Percentiles rank a stretch among this genome's conserved stretches.
Conservation (phyloP, 2,329 filamentous ascomycete species). For the Fusarium mangiferae region DNA sequence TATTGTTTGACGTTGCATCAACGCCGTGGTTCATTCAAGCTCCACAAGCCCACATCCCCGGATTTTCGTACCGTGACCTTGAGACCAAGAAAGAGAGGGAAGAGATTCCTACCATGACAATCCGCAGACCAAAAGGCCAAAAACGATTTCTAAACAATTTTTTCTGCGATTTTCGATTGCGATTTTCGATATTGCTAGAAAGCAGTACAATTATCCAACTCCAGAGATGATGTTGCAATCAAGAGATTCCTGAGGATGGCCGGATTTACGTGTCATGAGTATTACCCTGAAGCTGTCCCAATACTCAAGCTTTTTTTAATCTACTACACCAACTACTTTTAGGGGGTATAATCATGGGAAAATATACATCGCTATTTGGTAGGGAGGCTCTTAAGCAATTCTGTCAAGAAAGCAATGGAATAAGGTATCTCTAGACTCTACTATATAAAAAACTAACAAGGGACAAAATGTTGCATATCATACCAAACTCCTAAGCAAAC, state of each 20-base stretch:
- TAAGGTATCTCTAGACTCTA: not conserved
- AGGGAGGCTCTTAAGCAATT: fast-evolving
- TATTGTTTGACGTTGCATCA: not conserved
- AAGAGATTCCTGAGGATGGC: too few species aligned
- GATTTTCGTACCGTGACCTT: not conserved
- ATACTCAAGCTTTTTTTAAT: not conserved
- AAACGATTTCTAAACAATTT: fast-evolving
- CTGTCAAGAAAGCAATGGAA: fast-evolving
- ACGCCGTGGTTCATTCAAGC: not conserved
- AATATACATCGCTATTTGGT: fast-evolving
- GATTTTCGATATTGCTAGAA: not conserved
- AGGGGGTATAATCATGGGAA: fast-evolving
- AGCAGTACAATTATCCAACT: not conserved
- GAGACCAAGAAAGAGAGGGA: fast-evolving
- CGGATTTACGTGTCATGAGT: not conserved
- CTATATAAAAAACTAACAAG: not conserved
- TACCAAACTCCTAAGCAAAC: not conserved
- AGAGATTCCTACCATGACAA: not conserved
- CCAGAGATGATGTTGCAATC: fast-evolving
- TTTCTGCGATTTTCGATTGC: fast-evolving
- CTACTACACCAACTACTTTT: not conserved
- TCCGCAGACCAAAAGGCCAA: not conserved
- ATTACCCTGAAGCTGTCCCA: conserved; percentile 22
- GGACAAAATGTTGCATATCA: fast-evolving
- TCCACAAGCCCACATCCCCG: conserved; percentile 3